Conservation (phyloP, 2,329 filamentous ascomycete genomes). For the Curvularia sp. region DNA sequence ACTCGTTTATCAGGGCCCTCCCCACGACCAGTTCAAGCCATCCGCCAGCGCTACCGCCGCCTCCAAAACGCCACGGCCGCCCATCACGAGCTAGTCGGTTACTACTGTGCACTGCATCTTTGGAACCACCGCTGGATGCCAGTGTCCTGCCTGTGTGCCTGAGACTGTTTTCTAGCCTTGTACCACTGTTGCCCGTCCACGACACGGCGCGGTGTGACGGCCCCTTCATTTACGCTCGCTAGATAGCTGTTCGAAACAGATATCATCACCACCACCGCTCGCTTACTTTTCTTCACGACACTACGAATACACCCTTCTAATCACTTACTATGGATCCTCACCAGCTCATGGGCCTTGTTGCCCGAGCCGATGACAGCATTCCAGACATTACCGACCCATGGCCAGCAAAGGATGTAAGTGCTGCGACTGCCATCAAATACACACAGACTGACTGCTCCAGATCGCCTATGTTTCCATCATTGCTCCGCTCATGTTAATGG, state of each 20-base stretch:
- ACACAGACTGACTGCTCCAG: constrained; percentile 55
- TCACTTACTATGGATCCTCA: constrained; percentile 34
- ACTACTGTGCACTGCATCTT: constrained; percentile 23
- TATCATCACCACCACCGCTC: constrained; percentile 12
- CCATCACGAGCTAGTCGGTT: constrained; percentile 17
- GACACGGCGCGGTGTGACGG: constrained; percentile 15
- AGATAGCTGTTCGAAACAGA: constrained; percentile 17
- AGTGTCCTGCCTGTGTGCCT: constrained; percentile 6
- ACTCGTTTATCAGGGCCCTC: constrained; percentile 35
- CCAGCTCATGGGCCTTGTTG: constrained; percentile 33
- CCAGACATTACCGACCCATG: constrained; percentile 49
- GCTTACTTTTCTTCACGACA: constrained; percentile 26
- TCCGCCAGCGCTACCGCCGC: constrained; percentile 6
- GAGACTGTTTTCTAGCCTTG: constrained; percentile 42
- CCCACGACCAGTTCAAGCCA: constrained; percentile 3
- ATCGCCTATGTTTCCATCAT: constrained; percentile 85
- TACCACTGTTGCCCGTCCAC: constrained; percentile 30
- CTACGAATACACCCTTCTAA: constrained; percentile 26
- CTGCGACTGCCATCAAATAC: background rate
- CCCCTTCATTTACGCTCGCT: constrained; percentile 16
- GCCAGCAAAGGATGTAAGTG: constrained; percentile 52
- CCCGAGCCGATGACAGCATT: constrained; percentile 36
- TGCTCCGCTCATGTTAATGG: constrained; percentile 80
- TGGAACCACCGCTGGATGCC: constrained; percentile 16
- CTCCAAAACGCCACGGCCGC: constrained; percentile 17